These are phyloP conservation scores for Wickerhamiella slavikovae DNA, from an alignment of 805 yeast species.

Conservation along the genomic window DNA sequence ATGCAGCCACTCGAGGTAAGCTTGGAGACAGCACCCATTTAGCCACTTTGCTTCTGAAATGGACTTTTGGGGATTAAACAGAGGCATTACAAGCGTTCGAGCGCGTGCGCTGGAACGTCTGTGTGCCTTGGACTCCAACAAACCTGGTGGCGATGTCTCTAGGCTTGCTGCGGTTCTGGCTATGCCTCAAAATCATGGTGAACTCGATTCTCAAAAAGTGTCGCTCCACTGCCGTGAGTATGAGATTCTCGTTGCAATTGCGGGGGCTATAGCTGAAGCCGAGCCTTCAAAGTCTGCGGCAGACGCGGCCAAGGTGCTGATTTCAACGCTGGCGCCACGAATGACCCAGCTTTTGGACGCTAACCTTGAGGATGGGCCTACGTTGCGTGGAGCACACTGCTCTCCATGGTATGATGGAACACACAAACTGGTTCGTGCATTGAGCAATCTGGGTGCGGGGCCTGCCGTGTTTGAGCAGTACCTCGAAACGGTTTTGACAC, in stretches of 20 bases:
- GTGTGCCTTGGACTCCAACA: conserved; percentile 6
- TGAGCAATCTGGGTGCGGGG: conserved; percentile 17
- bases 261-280: conserved; percentile 23
- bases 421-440: conserved; percentile 14
- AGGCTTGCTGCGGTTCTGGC: conserved; percentile 4
- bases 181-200: too few species aligned
- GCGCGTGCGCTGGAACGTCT: conserved; percentile 9
- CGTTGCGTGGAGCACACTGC: conserved; percentile 14
- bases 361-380: conserved; percentile 17
- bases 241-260: conserved; percentile 37
- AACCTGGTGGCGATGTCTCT: conserved; percentile 8
- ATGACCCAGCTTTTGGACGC: conserved; percentile 28
- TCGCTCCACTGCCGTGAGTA: conserved; percentile 18
- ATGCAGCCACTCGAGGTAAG: background rate
- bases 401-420: conserved; percentile 24
- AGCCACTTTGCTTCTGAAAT: conserved; percentile 1
- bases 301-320: too few species aligned
- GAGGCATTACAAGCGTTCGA: conserved; percentile 7
- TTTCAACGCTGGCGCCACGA: conserved; percentile 2
- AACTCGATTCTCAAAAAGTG: conserved; percentile 4
- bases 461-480: conserved; percentile 10
- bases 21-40: background rate
- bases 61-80: conserved; percentile 11
- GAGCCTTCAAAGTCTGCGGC: too few species aligned
- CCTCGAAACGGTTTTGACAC: conserved; percentile 11